Percentiles rank a stretch among this genome's conserved stretches.
Conservation (phyloP, 441 rosid species). For the Dalechampia spathulata region DNA sequence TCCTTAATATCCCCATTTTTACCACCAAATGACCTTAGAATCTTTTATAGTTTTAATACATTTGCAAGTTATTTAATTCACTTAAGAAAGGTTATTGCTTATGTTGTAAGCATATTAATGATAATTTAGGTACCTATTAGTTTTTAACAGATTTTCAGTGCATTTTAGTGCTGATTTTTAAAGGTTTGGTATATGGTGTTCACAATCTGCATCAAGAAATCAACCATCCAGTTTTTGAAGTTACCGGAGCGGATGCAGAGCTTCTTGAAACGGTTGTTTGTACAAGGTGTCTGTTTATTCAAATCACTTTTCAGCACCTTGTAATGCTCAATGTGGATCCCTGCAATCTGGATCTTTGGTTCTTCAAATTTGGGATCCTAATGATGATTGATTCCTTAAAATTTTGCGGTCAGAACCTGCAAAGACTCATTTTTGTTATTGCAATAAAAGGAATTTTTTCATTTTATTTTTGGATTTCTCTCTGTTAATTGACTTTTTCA, state of each 20-base stretch:
- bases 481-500: slow-evolving; percentile 28
- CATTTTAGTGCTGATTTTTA: slow-evolving; percentile 29
- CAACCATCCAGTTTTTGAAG: slow-evolving; percentile 87
- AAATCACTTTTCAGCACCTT: slow-evolving; percentile 70
- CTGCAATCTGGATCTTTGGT: slow-evolving; percentile 76
- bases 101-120: slow-evolving; percentile 10
- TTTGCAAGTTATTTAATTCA: too few relatives aligned
- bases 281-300: slow-evolving; percentile 49
- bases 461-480: slow-evolving; percentile 48
- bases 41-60: too few relatives aligned
- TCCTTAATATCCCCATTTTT: too few relatives aligned
- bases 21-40: too few relatives aligned
- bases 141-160: slow-evolving; percentile 26
- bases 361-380: slow-evolving; percentile 68
- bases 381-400: slow-evolving; percentile 59
- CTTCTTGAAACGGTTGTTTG: slow-evolving; percentile 55
- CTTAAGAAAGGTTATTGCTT: slow-evolving; percentile 11
- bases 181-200: slow-evolving; percentile 41
- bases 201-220: slow-evolving; percentile 62
- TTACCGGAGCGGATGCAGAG: slow-evolving; percentile 83
- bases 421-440: slow-evolving; percentile 83
- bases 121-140: slow-evolving; percentile 16
- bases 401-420: slow-evolving; percentile 86
- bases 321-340: slow-evolving; percentile 74
- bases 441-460: slow-evolving; percentile 56